These are phyloP conservation scores for Ascochyta lentis DNA, from an alignment of 2,329 filamentous ascomycete species.

Conservation along the genomic window DNA sequence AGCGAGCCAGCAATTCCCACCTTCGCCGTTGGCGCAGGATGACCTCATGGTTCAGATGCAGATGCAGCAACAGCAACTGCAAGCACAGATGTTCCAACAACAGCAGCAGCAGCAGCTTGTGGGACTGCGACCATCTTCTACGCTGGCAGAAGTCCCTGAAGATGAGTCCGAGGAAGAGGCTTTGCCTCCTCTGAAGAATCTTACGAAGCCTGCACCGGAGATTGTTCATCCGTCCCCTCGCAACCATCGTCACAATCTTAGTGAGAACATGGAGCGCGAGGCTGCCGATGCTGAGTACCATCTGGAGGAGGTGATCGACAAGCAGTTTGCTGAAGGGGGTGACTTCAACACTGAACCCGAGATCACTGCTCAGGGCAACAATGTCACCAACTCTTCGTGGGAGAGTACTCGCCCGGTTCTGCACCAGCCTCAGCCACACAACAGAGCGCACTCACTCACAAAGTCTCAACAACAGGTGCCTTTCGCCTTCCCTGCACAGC, in stretches of 20 bases:
- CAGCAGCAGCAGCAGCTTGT: conserved; percentile 58
- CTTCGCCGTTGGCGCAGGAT: conserved; percentile 42
- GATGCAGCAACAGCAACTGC: conserved; percentile 59
- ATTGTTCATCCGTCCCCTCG: conserved; percentile 67
- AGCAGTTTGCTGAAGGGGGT: conserved; percentile 79
- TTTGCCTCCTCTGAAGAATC: conserved; percentile 48
- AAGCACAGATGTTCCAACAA: conserved; percentile 55
- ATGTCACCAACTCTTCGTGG: conserved; percentile 41
- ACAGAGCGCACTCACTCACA: conserved; percentile 73
- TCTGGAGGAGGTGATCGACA: conserved; percentile 78
- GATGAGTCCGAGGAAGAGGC: conserved; percentile 68
- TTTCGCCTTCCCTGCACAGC: conserved; percentile 40
- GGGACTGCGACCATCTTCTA: conserved; percentile 55
- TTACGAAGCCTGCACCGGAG: conserved; percentile 53
- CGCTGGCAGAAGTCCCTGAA: conserved; percentile 74
- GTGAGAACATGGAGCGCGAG: conserved; percentile 79
- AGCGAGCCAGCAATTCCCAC: conserved; percentile 53
- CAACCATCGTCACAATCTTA: conserved; percentile 74
- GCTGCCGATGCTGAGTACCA: conserved; percentile 88
- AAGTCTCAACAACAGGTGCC: conserved; percentile 60
- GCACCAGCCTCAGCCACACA: conserved; percentile 77
- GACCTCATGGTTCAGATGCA: conserved; percentile 55
- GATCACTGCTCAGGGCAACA: conserved; percentile 33
- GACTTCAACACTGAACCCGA: conserved; percentile 65
- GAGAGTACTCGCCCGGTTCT: conserved; percentile 55